These are phyloP conservation scores for Aspergillus piperis DNA, from an alignment of 2,329 filamentous ascomycete species.

Conservation along the genomic window DNA sequence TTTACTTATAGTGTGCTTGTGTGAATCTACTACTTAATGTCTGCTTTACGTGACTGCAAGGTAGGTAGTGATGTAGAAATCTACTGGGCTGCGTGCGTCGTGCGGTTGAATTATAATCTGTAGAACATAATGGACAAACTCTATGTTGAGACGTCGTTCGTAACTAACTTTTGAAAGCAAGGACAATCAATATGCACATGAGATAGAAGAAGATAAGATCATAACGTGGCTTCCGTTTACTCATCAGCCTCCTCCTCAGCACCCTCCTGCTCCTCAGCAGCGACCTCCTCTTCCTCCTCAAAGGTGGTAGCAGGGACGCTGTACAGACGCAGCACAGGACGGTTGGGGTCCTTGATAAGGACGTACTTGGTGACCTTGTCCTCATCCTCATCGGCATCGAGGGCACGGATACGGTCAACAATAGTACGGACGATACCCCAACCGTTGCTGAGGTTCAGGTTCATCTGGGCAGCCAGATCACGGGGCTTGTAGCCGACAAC, in stretches of 20 bases:
- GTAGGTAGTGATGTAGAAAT: too few species aligned
- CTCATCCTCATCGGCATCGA: conserved; percentile 45
- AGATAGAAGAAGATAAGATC: background rate
- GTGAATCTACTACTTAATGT: too few species aligned
- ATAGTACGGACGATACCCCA: conserved; percentile 99
- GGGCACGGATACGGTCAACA: conserved; percentile 69
- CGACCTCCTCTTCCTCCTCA: conserved; percentile 78
- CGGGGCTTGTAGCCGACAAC: conserved; percentile 97
- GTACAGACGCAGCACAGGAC: conserved; percentile 90
- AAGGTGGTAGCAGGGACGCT: conserved; percentile 84
- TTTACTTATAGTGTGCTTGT: too few species aligned
- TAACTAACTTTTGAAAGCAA: background rate
- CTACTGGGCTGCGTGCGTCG: too few species aligned
- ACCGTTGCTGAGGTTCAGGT: conserved; percentile 91
- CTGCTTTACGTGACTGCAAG: too few species aligned
- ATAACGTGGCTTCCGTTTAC: background rate
- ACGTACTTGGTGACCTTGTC: conserved; percentile 51
- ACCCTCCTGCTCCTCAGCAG: conserved; percentile 57
- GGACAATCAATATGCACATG: background rate
- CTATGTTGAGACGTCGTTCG: background rate
- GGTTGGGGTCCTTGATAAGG: conserved; percentile 87
- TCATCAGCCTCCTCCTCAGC: conserved; percentile 54
- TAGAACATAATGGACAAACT: background rate
- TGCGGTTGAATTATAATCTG: too few species aligned
- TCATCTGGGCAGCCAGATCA: conserved; percentile 98